Conservation (phyloP, 1,139 yeast genomes). For the Hyphopichia wangnamkhiaoensis region DNA sequence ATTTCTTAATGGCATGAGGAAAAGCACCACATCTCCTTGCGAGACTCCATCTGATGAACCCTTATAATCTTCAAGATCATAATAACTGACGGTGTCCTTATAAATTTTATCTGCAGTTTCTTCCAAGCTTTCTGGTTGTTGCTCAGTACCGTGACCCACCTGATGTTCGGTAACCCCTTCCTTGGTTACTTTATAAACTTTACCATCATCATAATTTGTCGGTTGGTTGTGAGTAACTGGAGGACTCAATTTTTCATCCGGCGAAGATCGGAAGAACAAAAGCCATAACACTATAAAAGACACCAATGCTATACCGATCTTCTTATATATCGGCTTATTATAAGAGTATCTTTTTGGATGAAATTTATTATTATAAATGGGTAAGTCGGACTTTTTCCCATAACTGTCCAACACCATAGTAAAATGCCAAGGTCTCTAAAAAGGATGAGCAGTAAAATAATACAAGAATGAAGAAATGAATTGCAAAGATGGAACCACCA, state of each 20-base stretch:
- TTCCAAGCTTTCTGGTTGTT: conserved; percentile 6
- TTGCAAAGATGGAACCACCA: not conserved
- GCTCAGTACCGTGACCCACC: conserved; percentile 6
- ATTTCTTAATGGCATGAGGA: conserved; percentile 78
- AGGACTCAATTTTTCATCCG: not conserved
- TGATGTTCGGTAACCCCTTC: conserved; percentile 29
- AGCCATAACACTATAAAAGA: conserved; percentile 9
- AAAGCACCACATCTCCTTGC: conserved; percentile 65
- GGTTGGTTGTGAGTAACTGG: not conserved
- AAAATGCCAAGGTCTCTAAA: not conserved
- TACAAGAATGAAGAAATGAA: not conserved
- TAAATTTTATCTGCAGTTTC: conserved; percentile 19
- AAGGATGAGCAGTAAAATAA: not conserved
- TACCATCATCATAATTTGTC: conserved; percentile 14
- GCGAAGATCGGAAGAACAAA: conserved; percentile 7
- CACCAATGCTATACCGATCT: conserved; percentile 6
- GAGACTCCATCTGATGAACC: conserved; percentile 56
- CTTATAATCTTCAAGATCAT: conserved; percentile 58
- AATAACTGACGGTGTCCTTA: conserved; percentile 50
- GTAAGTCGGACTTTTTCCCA: conserved; percentile 49
- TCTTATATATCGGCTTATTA: conserved; percentile 5
- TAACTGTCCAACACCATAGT: conserved; percentile 32
- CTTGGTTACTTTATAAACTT: conserved; percentile 39
- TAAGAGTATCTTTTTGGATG: conserved; percentile 2
- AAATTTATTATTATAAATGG: conserved; percentile 28